Base-by-base conservation (phyloP, 2,329 filamentous ascomycete species). In the Coleophoma eucalyptorum region DNA sequence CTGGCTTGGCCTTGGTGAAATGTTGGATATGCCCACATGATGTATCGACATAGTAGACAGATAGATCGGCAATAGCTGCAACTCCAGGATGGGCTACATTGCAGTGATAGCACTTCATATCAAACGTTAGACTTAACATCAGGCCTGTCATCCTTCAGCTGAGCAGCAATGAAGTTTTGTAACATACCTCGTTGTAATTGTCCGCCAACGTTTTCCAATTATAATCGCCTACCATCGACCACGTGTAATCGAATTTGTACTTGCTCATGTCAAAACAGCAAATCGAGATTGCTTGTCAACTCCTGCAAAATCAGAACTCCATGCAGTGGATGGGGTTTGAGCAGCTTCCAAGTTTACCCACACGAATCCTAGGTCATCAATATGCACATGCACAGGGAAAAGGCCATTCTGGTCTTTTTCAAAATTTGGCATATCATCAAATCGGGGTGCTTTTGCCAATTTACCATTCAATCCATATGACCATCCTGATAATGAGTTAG, bases 131-230 rank as follows among this genome's bases (percentile, higher is more conserved):
- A n/a, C n/a, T n/a, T n/a, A n/a, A n/a, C n/a, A n/a, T n/a, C n/a
- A n/a, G n/a, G n/a, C n/a, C n/a, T n/a, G n/a, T n/a, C n/a, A n/a
- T n/a, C n/a, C n/a, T n/a, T n/a, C n/a, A n/a, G n/a, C n/a, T n/a
- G n/a, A n/a, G n/a, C n/a, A n/a, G n/a, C n/a, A n/a, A n/a, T n/a
- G n/a, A n/a, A n/a, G n/a, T n/a, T n/a, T n/a, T n/a, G n/a, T n/a
- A n/a, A n/a, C n/a, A n/a, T n/a, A n/a, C n/a, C n/a, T 47, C 74
- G 59, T 78, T 78, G 65, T 75, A 78, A 61, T 78, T 78, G 54
- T 78, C 75, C 21, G 68, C 64, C 4, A 72, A 59, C 3, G 56
- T 58, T 51, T 72, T 73, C 69, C 70, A 73, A 52, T 72, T 72
- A 45, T 68, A 67, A 1, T 65, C 61, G 3, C 67, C 60, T 8